Percentiles rank a stretch among this genome's conserved stretches.
phyloP scores from a whole-genome alignment of 352 stramenopile genomes.

The Globisporangium acanthophoron region DNA sequence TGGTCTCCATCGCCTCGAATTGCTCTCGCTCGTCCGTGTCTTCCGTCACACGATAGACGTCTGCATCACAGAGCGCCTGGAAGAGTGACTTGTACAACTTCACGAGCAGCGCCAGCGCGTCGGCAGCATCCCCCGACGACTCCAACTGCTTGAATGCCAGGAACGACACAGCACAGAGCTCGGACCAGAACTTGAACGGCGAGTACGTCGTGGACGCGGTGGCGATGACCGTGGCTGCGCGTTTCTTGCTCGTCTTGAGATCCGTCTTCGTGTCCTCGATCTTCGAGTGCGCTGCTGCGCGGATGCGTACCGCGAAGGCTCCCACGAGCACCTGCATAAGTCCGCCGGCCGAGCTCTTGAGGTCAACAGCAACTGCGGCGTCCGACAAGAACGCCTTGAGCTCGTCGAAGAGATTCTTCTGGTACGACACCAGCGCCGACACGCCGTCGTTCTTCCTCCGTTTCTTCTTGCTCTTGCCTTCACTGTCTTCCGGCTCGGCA shows the following conservation, averaged over 20 bases:
- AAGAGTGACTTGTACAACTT: constrained; percentile 61
- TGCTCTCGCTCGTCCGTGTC: constrained; percentile 78
- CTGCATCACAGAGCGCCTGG: constrained; percentile 46
- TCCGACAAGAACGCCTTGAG: constrained; percentile 52
- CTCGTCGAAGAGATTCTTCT: constrained; percentile 78
- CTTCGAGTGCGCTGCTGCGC: constrained; percentile 50
- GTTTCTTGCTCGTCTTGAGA: constrained; percentile 73
- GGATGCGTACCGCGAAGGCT: constrained; percentile 54
- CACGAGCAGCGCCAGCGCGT: constrained; percentile 30
- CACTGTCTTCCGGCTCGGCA: neutral
- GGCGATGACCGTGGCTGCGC: constrained; percentile 66
- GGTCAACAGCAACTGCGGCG: constrained; percentile 12
- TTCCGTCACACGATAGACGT: constrained; percentile 84
- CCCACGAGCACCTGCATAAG: constrained; percentile 65
- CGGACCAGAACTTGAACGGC: constrained; percentile 85
- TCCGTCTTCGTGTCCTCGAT: constrained; percentile 69
- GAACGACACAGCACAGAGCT: constrained; percentile 64
- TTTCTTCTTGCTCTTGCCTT: constrained; percentile 35
- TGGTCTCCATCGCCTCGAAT: constrained; percentile 73
- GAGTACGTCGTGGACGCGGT: constrained; percentile 70
- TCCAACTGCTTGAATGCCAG: constrained; percentile 25
- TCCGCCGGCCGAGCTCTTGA: constrained; percentile 45
- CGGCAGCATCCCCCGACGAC: neutral
- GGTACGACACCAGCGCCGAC: constrained; percentile 58
- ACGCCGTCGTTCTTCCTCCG: constrained; percentile 31